These are phyloP conservation scores for Pyrenophora tritici-repentis DNA, from an alignment of 2,329 filamentous ascomycete species.

Conservation along the genomic window DNA sequence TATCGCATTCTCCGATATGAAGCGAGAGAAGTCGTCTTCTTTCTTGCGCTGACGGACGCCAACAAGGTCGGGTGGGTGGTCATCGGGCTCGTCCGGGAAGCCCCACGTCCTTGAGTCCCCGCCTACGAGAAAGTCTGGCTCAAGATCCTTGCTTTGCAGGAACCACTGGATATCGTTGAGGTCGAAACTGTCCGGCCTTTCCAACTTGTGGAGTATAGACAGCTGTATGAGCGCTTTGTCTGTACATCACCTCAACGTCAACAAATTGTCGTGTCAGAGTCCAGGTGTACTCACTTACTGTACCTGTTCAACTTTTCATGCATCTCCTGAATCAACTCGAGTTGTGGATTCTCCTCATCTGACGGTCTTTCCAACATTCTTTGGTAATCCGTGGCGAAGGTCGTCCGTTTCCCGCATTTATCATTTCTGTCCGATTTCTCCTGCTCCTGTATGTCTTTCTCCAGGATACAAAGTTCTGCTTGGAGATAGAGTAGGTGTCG, in stretches of 20 bases:
- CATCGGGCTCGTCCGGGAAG: background rate
- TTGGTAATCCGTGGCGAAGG: background rate
- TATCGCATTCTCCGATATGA: constrained; percentile 12
- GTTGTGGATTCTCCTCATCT: background rate
- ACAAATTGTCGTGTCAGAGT: too few relatives aligned
- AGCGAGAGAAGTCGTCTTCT: constrained; percentile 16
- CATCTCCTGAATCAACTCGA: background rate
- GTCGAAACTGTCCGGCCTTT: constrained; percentile 7
- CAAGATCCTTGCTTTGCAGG: background rate
- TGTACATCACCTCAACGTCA: background rate
- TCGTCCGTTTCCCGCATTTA: background rate
- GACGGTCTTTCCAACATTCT: background rate
- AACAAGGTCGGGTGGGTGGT: constrained; percentile 5
- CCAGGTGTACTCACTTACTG: background rate
- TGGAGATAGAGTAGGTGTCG: constrained; percentile 21
- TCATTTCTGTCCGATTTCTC: background rate
- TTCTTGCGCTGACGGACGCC: constrained; percentile 3
- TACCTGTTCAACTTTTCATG: constrained; percentile 3
- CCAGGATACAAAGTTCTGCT: constrained; percentile 9
- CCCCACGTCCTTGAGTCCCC: background rate
- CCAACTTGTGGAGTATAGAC: background rate
- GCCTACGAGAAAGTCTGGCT: background rate
- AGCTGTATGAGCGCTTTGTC: constrained; percentile 7
- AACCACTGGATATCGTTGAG: constrained; percentile 12
- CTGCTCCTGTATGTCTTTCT: background rate